These are phyloP conservation scores for Copromyces sp. DNA, from an alignment of 495 filamentous ascomycete species.

Conservation along the genomic window DNA sequence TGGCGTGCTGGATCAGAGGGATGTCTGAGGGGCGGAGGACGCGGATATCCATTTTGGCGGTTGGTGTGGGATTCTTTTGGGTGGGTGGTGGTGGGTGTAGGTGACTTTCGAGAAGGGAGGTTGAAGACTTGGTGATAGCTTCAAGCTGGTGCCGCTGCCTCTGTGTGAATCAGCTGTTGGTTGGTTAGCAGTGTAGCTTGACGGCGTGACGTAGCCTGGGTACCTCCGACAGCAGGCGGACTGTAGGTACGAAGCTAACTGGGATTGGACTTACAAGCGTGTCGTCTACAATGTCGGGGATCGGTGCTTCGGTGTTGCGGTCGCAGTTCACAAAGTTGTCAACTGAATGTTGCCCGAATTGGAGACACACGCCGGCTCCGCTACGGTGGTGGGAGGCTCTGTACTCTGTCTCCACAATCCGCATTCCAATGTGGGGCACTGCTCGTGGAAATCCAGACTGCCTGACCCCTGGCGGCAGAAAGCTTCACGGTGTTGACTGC, in stretches of 20 bases:
- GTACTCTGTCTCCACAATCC: neutral
- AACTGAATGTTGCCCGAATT: neutral
- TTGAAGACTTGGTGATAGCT: neutral
- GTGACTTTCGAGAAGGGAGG: neutral
- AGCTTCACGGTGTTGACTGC: neutral
- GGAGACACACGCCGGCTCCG: neutral
- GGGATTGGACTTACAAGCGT: neutral
- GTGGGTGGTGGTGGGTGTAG: neutral
- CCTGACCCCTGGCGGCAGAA: neutral
- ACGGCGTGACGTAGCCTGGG: too few relatives aligned
- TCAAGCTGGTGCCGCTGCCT: constrained; percentile 1
- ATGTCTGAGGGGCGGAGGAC: constrained; percentile 67
- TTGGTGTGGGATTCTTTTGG: neutral
- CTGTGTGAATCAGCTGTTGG: neutral
- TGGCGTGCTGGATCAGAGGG: constrained; percentile 91
- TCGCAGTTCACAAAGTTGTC: neutral
- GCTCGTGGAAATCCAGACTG: neutral
- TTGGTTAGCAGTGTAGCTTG: neutral
- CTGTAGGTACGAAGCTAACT: neutral
- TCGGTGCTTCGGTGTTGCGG: neutral
- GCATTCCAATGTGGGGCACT: constrained; percentile 3
- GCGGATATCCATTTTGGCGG: constrained; percentile 61
- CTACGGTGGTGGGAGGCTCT: neutral
- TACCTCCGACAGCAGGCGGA: neutral
- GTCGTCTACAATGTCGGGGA: neutral